phyloP scores from a whole-genome alignment of 305 asterid genomes.

The Solanum hybrid region DNA sequence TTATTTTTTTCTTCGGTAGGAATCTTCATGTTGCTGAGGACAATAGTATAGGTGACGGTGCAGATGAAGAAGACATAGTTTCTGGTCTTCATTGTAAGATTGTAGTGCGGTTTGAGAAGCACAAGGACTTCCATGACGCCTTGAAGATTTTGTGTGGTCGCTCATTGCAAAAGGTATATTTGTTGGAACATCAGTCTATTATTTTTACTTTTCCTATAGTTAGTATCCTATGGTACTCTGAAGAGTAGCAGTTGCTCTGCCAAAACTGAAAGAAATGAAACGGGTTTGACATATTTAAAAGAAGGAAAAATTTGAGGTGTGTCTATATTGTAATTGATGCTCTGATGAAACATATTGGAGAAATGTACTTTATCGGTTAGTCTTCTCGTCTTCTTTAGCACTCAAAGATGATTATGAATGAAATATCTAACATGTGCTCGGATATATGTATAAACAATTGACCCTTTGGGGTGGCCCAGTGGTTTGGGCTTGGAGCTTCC shows the following conservation, averaged over 20 bases:
- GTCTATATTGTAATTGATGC: not conserved
- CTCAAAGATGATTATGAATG: not conserved
- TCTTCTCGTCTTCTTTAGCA: not conserved
- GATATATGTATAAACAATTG: not conserved
- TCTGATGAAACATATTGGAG: not conserved
- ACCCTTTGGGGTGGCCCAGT: too few relatives aligned
- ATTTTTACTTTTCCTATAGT: not conserved
- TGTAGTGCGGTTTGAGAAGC: constrained; percentile 66
- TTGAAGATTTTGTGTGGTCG: constrained; percentile 76
- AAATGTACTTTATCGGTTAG: not conserved
- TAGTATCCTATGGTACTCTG: not conserved
- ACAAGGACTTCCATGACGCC: constrained; percentile 61
- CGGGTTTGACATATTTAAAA: not conserved
- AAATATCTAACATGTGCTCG: not conserved
- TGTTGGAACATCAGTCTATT: not conserved
- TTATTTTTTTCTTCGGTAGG: constrained; percentile 33
- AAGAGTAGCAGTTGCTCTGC: not conserved
- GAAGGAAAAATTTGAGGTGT: not conserved
- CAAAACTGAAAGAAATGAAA: not conserved
- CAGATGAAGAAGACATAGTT: constrained; percentile 51
- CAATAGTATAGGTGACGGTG: constrained; percentile 48
- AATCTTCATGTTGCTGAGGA: constrained; percentile 92
- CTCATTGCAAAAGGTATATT: constrained; percentile 68
- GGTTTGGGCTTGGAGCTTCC: too few relatives aligned
- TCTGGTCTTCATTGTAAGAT: constrained; percentile 89